Evolutionary conservation across 495 filamentous ascomycete species (phyloP).

Genomic region (Penicillium cinerascens): DNA sequence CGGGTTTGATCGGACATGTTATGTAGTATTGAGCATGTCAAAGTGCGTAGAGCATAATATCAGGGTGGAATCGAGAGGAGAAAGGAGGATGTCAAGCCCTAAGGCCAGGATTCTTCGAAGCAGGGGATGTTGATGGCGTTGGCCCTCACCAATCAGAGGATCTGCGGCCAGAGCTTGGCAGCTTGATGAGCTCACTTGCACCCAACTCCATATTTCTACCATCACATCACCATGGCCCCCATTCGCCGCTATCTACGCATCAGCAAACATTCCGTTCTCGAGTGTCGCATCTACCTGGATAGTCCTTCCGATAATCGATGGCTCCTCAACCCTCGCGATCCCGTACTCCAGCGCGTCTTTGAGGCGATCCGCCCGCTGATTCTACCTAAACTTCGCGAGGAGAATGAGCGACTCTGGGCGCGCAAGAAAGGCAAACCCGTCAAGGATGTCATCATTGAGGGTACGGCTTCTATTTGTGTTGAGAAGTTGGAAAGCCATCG

Average conservation of each 20-base stretch:
- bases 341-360: conserved; percentile 76
- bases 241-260: conserved; percentile 81
- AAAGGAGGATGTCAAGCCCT: not conserved
- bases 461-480: conserved; percentile 35
- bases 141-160: conserved; percentile 9
- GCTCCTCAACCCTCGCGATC: conserved; percentile 67
- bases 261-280: conserved; percentile 84
- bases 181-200: conserved; percentile 7
- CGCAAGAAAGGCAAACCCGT: conserved; percentile 69
- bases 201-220: not conserved
- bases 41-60: not conserved
- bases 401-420: conserved; percentile 59
- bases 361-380: conserved; percentile 79
- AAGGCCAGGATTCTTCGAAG: not conserved
- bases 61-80: not conserved
- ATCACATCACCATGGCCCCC: conserved; percentile 60
- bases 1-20: not conserved
- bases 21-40: not conserved
- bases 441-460: conserved; percentile 83
- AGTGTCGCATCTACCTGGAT: conserved; percentile 93
- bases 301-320: conserved; percentile 79
- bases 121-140: conserved; percentile 5
- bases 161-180: conserved; percentile 14
- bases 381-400: conserved; percentile 84
- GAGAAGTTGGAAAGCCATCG: not conserved